Evolutionary conservation across 208 protist species (phyloP).

Genomic region (Phytomonas serpens): DNA sequence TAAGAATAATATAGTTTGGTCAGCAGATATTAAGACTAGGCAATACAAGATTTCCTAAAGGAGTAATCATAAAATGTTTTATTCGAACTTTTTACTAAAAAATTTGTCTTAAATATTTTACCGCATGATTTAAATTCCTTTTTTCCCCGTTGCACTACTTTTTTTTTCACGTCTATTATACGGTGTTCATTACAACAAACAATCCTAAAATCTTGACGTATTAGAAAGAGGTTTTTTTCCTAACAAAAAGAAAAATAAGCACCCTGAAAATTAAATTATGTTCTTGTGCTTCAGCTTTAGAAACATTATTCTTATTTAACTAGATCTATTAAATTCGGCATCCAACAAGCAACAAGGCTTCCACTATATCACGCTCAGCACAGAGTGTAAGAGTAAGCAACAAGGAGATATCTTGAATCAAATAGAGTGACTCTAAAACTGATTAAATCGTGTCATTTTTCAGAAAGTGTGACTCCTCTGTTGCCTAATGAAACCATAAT

Average conservation of each 20-base stretch:
- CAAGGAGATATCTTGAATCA: not conserved
- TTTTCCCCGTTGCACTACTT: not conserved
- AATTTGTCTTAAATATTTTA: constrained; percentile 3
- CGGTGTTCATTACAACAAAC: not conserved
- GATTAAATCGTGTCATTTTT: not conserved
- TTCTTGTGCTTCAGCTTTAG: not conserved
- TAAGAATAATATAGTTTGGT: constrained; percentile 2
- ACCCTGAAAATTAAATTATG: not conserved
- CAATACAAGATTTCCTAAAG: not conserved
- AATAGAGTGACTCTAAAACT: not conserved
- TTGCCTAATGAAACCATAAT: not conserved
- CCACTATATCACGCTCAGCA: not conserved
- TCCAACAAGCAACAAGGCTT: not conserved
- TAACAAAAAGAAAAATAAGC: not conserved
- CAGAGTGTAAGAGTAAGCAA: not conserved
- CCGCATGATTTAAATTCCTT: constrained; percentile 8
- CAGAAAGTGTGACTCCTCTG: not conserved
- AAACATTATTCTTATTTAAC: not conserved
- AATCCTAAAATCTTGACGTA: not conserved
- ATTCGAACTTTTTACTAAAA: too few species aligned
- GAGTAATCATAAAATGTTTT: too few species aligned
- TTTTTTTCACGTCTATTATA: not conserved
- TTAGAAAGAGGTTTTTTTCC: not conserved
- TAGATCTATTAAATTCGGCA: not conserved
- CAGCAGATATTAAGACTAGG: not conserved